Percentiles rank a stretch among this genome's conserved stretches.
These are phyloP conservation scores for Cylindrodendrum hubeiense DNA, from an alignment of 2,329 filamentous ascomycete species.

Conservation along the genomic window DNA sequence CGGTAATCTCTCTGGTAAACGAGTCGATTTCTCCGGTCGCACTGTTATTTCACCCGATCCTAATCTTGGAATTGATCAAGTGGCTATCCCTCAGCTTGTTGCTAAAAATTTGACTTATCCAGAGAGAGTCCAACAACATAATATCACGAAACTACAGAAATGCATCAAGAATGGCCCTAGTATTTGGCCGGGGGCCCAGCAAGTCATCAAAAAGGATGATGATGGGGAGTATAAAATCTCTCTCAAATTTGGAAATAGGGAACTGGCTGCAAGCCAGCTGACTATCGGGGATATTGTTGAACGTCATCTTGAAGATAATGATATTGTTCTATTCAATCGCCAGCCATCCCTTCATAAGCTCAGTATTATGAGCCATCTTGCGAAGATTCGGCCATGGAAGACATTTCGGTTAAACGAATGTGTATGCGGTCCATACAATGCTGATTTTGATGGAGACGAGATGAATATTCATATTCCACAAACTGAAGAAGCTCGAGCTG, in stretches of 20 bases:
- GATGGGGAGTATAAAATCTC: constrained; percentile 76
- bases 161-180: constrained; percentile 81
- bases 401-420: constrained; percentile 98
- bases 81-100: constrained; percentile 89
- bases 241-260: constrained; percentile 80
- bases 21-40: constrained; percentile 97
- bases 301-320: constrained; percentile 92
- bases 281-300: constrained; percentile 90
- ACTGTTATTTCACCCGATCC: constrained; percentile 98
- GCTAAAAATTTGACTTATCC: constrained; percentile 97
- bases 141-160: constrained; percentile 82
- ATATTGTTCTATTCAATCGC: constrained; percentile 97
- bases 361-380: constrained; percentile 96
- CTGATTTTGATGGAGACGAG: constrained; percentile 98
- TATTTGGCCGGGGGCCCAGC: constrained; percentile 90
- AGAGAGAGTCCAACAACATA: constrained; percentile 86
- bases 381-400: constrained; percentile 92
- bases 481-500: constrained; percentile 94
- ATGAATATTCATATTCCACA: constrained; percentile 99
- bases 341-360: constrained; percentile 98
- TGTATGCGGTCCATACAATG: constrained; percentile 98
- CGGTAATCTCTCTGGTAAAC: constrained; percentile 96
- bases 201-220: constrained; percentile 77
- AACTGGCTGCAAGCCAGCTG: constrained; percentile 80
- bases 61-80: constrained; percentile 92